Percentiles rank a stretch among this genome's conserved stretches.
phyloP scores from a whole-genome alignment of 2,329 filamentous ascomycete species.

The Aphanoascus verrucosus region DNA sequence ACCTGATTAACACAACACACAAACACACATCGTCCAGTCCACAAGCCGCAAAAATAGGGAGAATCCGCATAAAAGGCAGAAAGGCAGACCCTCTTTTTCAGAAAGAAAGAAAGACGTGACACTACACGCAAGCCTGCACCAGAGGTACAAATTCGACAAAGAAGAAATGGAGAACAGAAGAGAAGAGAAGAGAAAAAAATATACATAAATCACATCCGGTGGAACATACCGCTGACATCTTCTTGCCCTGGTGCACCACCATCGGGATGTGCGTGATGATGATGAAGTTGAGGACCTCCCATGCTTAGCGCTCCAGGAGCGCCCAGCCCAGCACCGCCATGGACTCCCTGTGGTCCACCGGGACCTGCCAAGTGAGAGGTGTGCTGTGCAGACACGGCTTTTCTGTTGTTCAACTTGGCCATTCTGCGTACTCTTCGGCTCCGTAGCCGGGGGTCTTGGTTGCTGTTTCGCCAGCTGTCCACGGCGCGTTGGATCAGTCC shows the following conservation, averaged over 20 bases:
- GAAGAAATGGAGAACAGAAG: conserved; percentile 23
- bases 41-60: conserved; percentile 21
- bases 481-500: conserved; percentile 94
- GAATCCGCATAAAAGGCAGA: conserved; percentile 12
- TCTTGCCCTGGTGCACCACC: conserved; percentile 49
- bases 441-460: conserved; percentile 82
- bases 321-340: conserved; percentile 33
- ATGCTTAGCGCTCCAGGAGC: conserved; percentile 53
- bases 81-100: conserved; percentile 12
- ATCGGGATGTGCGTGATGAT: conserved; percentile 62
- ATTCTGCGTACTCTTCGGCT: conserved; percentile 86
- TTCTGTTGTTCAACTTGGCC: conserved; percentile 89
- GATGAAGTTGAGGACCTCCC: conserved; percentile 58
- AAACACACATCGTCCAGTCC: conserved; percentile 14
- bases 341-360: conserved; percentile 54
- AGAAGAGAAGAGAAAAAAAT: conserved; percentile 20
- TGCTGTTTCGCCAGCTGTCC: conserved; percentile 98
- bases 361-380: conserved; percentile 57
- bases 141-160: conserved; percentile 26
- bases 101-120: neutral
- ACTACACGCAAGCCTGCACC: conserved; percentile 22
- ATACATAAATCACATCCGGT: conserved; percentile 61
- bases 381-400: conserved; percentile 51
- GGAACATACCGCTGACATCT: conserved; percentile 95
- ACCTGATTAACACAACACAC: conserved; percentile 1